phyloP scores from a whole-genome alignment of 306 rosid species.

The Cicer chorassanicum region DNA sequence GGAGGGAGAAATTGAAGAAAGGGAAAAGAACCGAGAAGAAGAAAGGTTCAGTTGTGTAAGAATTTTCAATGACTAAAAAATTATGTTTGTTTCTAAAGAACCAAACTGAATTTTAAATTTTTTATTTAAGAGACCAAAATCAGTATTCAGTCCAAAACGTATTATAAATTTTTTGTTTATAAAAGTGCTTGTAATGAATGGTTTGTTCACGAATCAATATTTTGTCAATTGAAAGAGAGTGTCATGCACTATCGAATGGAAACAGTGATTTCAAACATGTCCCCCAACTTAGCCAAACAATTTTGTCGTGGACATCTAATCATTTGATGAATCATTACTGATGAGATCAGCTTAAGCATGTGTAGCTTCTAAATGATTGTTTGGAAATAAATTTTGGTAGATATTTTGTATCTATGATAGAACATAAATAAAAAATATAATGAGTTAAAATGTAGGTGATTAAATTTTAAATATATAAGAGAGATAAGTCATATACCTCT shows the following conservation, averaged over 20 bases:
- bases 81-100: too few species aligned
- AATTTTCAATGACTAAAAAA: too few species aligned
- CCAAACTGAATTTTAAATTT: too few species aligned
- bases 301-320: background rate
- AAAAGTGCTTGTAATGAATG: constrained; percentile 27
- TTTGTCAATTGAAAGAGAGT: constrained; percentile 9
- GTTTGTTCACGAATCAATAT: constrained; percentile 9
- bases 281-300: constrained; percentile 34
- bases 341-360: constrained; percentile 34
- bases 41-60: too few species aligned
- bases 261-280: constrained; percentile 33
- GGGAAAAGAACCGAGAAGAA: too few species aligned
- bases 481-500: too few species aligned
- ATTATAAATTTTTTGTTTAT: background rate
- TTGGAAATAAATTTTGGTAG: background rate
- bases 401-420: background rate
- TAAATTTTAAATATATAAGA: too few species aligned
- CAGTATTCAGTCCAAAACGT: background rate
- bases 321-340: constrained; percentile 34
- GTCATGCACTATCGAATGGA: constrained; percentile 22
- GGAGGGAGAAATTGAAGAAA: too few species aligned
- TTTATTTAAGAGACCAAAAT: too few species aligned
- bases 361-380: constrained; percentile 33
- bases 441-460: too few species aligned
- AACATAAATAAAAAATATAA: background rate